These are phyloP conservation scores for Austroboletus niveus DNA, from an alignment of 1,284 basidiomycete species.

Conservation along the genomic window DNA sequence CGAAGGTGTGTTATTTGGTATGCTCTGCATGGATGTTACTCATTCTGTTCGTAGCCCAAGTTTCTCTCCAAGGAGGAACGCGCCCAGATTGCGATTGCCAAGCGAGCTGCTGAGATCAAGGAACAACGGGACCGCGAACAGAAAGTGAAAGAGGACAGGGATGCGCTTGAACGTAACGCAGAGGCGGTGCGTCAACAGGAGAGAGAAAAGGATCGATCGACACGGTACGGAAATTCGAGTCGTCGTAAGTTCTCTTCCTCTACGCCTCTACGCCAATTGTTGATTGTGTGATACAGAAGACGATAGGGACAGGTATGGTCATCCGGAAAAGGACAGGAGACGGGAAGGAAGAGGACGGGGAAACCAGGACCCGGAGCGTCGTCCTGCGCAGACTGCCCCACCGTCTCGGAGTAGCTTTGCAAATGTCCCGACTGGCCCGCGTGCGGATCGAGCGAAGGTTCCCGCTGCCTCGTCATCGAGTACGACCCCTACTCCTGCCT, in stretches of 20 bases:
- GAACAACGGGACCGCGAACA: slow-evolving; percentile 67
- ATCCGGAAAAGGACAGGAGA: slow-evolving; percentile 49
- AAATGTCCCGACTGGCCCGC: slow-evolving; percentile 80
- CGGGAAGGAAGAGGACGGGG: slow-evolving; percentile 34
- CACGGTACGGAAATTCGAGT: slow-evolving; percentile 26
- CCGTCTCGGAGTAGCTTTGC: slow-evolving; percentile 43
- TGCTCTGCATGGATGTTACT: not conserved
- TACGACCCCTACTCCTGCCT: slow-evolving; percentile 26
- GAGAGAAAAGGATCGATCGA: slow-evolving; percentile 27
- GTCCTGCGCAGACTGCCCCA: slow-evolving; percentile 33
- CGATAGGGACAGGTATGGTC: slow-evolving; percentile 51
- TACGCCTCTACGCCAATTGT: slow-evolving; percentile 10
- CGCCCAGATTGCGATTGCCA: slow-evolving; percentile 83
- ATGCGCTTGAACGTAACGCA: slow-evolving; percentile 72
- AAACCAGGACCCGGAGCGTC: slow-evolving; percentile 34
- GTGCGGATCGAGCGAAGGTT: slow-evolving; percentile 63
- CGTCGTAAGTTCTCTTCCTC: slow-evolving; percentile 42
- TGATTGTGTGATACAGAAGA: slow-evolving; percentile 47
- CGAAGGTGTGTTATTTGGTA: slow-evolving; percentile 58
- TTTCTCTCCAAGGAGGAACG: slow-evolving; percentile 89
- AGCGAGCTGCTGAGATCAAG: slow-evolving; percentile 77
- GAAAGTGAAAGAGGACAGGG: slow-evolving; percentile 53
- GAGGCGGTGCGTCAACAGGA: slow-evolving; percentile 59
- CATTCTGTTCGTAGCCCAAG: slow-evolving; percentile 59
- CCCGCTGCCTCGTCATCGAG: slow-evolving; percentile 31